Evolutionary conservation across 352 stramenopile species (phyloP).

Genomic region (Globisporangium carolinianum): DNA sequence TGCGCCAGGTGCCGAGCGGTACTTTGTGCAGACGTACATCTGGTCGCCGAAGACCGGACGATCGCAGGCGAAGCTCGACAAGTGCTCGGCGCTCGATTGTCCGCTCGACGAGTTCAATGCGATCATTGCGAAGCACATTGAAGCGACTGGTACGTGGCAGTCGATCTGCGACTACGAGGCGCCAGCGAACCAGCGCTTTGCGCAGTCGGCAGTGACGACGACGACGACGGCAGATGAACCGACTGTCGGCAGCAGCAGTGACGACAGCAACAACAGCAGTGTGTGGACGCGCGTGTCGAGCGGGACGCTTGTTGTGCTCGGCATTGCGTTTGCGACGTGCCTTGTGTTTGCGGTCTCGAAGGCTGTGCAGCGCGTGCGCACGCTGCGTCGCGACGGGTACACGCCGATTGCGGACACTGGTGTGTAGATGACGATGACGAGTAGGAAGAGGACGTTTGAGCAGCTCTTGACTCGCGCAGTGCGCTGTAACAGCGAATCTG

Average conservation of each 20-base stretch:
- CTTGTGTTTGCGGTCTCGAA: slow-evolving; percentile 50
- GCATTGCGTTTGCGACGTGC: slow-evolving; percentile 30
- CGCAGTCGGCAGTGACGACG: slow-evolving; percentile 12
- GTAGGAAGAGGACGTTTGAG: too few relatives aligned
- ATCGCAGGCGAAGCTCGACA: slow-evolving; percentile 64
- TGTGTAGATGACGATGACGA: too few relatives aligned
- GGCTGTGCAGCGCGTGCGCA: slow-evolving; percentile 32
- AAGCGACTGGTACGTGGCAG: slow-evolving; percentile 68
- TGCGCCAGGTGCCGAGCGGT: slow-evolving; percentile 23
- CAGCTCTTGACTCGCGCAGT: too few relatives aligned
- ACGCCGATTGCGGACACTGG: slow-evolving; percentile 16
- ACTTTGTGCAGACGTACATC: slow-evolving; percentile 70
- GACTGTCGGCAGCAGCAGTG: neutral
- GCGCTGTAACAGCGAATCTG: too few relatives aligned
- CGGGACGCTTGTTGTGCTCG: slow-evolving; percentile 37
- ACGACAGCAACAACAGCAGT: neutral
- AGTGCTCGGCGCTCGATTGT: slow-evolving; percentile 70
- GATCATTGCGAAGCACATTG: slow-evolving; percentile 67
- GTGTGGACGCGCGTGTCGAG: slow-evolving; percentile 18
- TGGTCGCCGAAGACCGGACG: slow-evolving; percentile 65
- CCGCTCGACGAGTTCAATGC: slow-evolving; percentile 64
- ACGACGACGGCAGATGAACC: slow-evolving; percentile 1
- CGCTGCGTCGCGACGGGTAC: slow-evolving; percentile 43
- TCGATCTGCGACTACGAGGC: slow-evolving; percentile 72
- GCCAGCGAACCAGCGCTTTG: slow-evolving; percentile 15